Base-by-base conservation (phyloP, 768 basidiomycete species). In the Podaxis sp. region DNA sequence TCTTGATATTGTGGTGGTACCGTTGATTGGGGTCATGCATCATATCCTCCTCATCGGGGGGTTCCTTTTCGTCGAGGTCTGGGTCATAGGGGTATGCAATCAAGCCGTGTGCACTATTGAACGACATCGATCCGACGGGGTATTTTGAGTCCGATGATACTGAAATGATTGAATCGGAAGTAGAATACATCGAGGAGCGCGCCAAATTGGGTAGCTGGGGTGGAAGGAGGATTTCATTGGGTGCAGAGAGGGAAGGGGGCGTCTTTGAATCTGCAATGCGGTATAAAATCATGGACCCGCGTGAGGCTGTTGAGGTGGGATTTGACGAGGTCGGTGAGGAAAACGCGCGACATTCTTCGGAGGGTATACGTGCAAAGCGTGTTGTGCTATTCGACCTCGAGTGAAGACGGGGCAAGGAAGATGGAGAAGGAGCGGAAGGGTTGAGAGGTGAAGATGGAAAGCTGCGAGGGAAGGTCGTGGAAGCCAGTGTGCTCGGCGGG, bases 81-180 rank as follows among this genome's bases (percentile, higher is more conserved):
- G 88, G 88, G 68, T 90, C 87, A 67, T 85, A 89, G 7, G 81
- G 85, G 67, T 89, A 90, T 4, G 89, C 82, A 1, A 89, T 73
- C 51, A 90, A 74, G 24, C 76, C 76, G 3, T 74, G 71, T 36
- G 70, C 71, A 33, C 59, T 52, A 46, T 46, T 13, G 38, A 42
- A 9, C 5, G 38, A 44, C n/a, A 66, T 26, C 17, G 44, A 56
- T 5, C 59, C 36, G 4, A 17, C 36, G 8, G 74, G 74, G 48
- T 77, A 75, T 66, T 76, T 77, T 28, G 71, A 71, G 58, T 76
- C 75, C 8, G 67, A 66, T 24, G 67, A 69, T 5, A 74, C 55
- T 17, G 71, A 70, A 9, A 72, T 60, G 40, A 71, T 67, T 13
- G 70, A 71, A 42, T 75, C 75, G 2, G 71, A 72, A 9, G 70